Evolutionary conservation across 2,329 filamentous ascomycete genomes (phyloP), one percentile per base, ranked within the genome.

Genomic region (Hypoxylon sp.): DNA sequence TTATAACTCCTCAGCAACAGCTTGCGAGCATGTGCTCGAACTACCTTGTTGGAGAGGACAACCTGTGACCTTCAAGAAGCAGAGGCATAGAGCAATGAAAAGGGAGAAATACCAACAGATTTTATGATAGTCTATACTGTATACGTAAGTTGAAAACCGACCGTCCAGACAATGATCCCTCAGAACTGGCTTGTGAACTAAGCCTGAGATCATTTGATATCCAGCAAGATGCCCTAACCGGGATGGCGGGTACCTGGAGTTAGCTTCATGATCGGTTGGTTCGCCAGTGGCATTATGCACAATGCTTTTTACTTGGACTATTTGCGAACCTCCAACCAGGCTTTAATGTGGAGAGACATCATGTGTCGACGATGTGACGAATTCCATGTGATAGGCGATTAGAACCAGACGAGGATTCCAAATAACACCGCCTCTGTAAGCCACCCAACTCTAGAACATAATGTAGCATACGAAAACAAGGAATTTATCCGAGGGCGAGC

Each of bases 1-100:
- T 65, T 60, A 36, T 59, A 57, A 48, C 34, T 17, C 23, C 34
- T 36, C 14, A 34, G 21, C 13, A 51, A 63, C 11, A 56, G 34
- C 38, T 53, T 38, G 62, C 63, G 65, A 62, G 65, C 71, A 73
- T 73, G 71, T 73, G 69, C 62, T 71, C 66, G 64, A 45, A 60
- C 56, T 68, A 64, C 67, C 71, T 70, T 68, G 69, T 52, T 68
- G 52, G 53, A 51, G 60, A 21, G 19, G 49, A 65, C 56, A 61
- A 65, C 71, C 32, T 67, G 69, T 73, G 71, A 73, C 69, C 60
- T 51, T 59, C 34, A 30, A 55, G 32, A 49, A 45, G 58, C 21
- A 58, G 49, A 62, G 56, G 21, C 14, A 23, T 61, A 61, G 46
- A 57, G 46, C 51, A 56, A 34, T 6, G 34, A 64, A 38, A 52